Conservation (phyloP, 352 stramenopile species). For the Salisapilia sapeloensis region DNA sequence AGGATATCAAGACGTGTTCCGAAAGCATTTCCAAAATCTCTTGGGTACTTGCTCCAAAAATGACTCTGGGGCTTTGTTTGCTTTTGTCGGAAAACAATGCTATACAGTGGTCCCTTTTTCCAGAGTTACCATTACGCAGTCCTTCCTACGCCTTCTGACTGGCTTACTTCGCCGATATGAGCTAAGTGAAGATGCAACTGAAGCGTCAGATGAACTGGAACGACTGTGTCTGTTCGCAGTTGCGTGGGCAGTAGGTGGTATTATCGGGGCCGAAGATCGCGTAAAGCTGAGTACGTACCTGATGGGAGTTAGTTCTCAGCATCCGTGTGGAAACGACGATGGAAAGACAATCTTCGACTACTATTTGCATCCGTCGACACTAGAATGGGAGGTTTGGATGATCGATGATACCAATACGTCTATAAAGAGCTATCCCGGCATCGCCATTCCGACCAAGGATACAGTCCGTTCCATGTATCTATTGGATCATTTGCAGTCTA, state of each 20-base stretch:
- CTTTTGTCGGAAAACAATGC: constrained; percentile 42
- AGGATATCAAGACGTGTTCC: constrained; percentile 21
- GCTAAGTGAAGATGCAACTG: constrained; percentile 25
- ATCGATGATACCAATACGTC: constrained; percentile 14
- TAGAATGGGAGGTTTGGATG: constrained; percentile 82
- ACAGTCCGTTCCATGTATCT: constrained; percentile 54
- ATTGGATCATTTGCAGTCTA: constrained; percentile 36
- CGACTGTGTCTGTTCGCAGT: constrained; percentile 73
- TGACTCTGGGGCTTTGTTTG: constrained; percentile 33
- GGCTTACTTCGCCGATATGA: constrained; percentile 34
- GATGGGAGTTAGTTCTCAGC: constrained; percentile 5
- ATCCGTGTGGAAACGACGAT: constrained; percentile 6
- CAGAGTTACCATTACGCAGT: constrained; percentile 66
- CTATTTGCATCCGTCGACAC: constrained; percentile 73
- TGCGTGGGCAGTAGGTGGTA: constrained; percentile 66
- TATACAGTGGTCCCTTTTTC: constrained; percentile 47
- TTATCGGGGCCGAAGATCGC: constrained; percentile 73
- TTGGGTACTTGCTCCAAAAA: constrained; percentile 13
- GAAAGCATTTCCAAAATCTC: constrained; percentile 21
- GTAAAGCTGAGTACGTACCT: constrained; percentile 58
- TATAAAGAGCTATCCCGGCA: constrained; percentile 26
- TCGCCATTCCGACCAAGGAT: constrained; percentile 78
- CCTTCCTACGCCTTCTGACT: constrained; percentile 39
- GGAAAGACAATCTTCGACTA: constrained; percentile 84
- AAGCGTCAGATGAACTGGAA: constrained; percentile 60